These are phyloP conservation scores for Carnegiea gigantea DNA, from an alignment of 179 eudicot species.

Conservation along the genomic window DNA sequence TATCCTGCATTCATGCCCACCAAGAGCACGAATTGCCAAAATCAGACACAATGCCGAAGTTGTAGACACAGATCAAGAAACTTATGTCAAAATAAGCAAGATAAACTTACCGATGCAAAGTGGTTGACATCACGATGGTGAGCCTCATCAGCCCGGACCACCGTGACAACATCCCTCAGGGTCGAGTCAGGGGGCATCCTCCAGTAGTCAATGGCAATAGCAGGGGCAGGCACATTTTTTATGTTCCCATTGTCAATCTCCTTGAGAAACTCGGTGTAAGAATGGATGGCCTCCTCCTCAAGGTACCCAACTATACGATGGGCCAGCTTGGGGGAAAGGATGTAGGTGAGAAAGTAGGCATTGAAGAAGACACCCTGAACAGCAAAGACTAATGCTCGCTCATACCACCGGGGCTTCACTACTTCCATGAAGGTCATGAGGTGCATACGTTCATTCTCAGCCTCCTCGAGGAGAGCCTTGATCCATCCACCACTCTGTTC, in stretches of 20 bases:
- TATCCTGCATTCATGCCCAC: slow-evolving; percentile 44
- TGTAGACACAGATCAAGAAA: background rate
- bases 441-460: slow-evolving; percentile 68
- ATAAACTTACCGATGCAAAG: slow-evolving; percentile 52
- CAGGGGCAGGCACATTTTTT: slow-evolving; percentile 60
- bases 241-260: slow-evolving; percentile 60
- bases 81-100: background rate
- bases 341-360: slow-evolving; percentile 56
- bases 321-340: slow-evolving; percentile 57
- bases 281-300: slow-evolving; percentile 68
- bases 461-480: slow-evolving; percentile 62
- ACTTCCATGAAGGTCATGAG: slow-evolving; percentile 76
- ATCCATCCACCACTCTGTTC: slow-evolving; percentile 78
- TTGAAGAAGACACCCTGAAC: slow-evolving; percentile 70
- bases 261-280: slow-evolving; percentile 63
- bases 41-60: background rate
- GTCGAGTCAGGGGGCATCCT: slow-evolving; percentile 50
- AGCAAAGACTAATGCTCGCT: slow-evolving; percentile 53
- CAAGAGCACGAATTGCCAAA: background rate
- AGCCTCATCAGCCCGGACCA: slow-evolving; percentile 68
- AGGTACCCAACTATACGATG: slow-evolving; percentile 61
- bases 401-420: slow-evolving; percentile 58
- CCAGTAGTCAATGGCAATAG: slow-evolving; percentile 69
- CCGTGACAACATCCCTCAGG: slow-evolving; percentile 59
- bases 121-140: slow-evolving; percentile 73